Evolutionary conservation across 2,329 filamentous ascomycete species (phyloP), one percentile per base, ranked within the genome.

Genomic region (Sporothrix inflata): DNA sequence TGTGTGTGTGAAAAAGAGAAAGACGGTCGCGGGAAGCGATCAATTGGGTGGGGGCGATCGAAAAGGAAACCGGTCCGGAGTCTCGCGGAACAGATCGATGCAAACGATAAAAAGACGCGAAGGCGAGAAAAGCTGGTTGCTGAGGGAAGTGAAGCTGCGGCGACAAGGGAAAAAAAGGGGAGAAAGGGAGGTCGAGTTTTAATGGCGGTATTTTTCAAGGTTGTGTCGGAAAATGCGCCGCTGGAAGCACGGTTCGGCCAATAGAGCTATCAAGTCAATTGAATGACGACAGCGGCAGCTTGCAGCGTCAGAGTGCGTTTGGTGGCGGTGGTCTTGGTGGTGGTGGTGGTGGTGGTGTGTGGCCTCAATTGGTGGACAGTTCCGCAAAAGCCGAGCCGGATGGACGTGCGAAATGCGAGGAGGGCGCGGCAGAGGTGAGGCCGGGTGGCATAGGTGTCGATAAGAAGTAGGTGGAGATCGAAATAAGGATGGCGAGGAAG

Each of bases 221-320:
- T 38, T 65, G 60, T 42, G 60, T 65, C 38, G 60, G 38, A 65
- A 65, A 65, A 65, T 45, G 21, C 38, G 38, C 4, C n/a, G 60
- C 21, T 24, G n/a, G 38, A 19, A 65, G 34, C 12, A 49, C 38
- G 21, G 30, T 19, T n/a, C n/a, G 30, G 7, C 30, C 24, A 69
- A 69, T 27, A n/a, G 38, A 51, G 27, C n/a, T 38, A 68, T 38
- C 65, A 45, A 51, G 65, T 51, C 65, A 53, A 68, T 60, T 21
- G 49, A 45, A 57, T 57, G 67, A 60, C 49, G 67, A 69, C 49
- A 55, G 21, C 66, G 30, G 66, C 27, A 49, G 63, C 42, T 51
- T 24, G 38, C n/a, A 65, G 63, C 42, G 19, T 40, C 45, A 51
- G 65, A 38, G 30, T 65, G 34, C 12, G 38, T 65, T 65, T 42